phyloP scores from a whole-genome alignment of 177 flowering plant genomes.

The Tripterygium wilfordii region DNA sequence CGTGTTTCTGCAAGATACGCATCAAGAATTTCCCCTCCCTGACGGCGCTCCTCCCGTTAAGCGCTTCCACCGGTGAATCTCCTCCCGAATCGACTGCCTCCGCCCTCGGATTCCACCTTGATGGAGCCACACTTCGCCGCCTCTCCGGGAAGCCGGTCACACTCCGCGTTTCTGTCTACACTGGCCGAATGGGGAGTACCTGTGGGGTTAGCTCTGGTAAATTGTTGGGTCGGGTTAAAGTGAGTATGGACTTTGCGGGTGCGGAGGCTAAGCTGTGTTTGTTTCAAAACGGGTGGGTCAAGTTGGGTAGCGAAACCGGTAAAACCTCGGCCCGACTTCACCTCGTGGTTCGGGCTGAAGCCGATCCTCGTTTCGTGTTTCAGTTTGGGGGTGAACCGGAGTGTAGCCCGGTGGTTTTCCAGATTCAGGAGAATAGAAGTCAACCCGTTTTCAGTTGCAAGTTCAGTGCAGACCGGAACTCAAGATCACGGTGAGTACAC shows the following conservation, averaged over 20 bases:
- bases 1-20: conserved; percentile 68
- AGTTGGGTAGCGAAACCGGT: conserved; percentile 37
- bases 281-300: conserved; percentile 76
- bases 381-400: conserved; percentile 98
- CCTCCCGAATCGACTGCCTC: conserved; percentile 46
- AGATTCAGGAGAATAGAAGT: conserved; percentile 70
- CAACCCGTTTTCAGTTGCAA: conserved; percentile 98
- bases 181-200: conserved; percentile 58
- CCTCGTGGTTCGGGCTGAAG: conserved; percentile 71
- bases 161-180: conserved; percentile 49
- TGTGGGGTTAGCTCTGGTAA: conserved; percentile 60
- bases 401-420: conserved; percentile 89
- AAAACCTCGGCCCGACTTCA: conserved; percentile 52
- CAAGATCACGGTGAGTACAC: conserved; percentile 57
- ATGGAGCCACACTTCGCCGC: conserved; percentile 48
- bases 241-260: conserved; percentile 35
- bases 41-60: conserved; percentile 63
- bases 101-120: conserved; percentile 59
- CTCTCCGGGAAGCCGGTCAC: conserved; percentile 38
- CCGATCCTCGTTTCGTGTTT: conserved; percentile 85
- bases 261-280: conserved; percentile 31
- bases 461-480: conserved; percentile 80
- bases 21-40: conserved; percentile 62
- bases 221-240: conserved; percentile 51
- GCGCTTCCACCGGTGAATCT: conserved; percentile 19